Base-by-base conservation (phyloP, 2,329 filamentous ascomycete genomes). In the Talaromyces rugulosus region DNA sequence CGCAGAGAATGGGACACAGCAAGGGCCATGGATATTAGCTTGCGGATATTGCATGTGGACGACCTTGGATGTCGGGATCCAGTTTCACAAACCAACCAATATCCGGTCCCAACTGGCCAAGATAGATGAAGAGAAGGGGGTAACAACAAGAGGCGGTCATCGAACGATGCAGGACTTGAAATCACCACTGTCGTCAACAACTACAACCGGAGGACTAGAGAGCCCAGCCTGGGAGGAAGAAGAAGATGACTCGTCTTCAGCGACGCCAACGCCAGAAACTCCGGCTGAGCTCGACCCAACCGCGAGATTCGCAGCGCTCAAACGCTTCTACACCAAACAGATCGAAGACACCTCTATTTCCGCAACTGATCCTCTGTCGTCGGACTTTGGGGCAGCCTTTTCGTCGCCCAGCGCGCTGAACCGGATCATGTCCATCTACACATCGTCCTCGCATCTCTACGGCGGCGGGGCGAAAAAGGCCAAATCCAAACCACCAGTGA, bases 11-110 rank as follows among this genome's bases (percentile, higher is more conserved):
- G 66, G 71, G n/a, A 66, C 70, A 16, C 77, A 77, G 59, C 75
- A 78, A 58, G 84, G 84, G 1, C 88, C 90, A 0, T 97, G 89
- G 76, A 87, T 94, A 36, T 82, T 99, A 50, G 86, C 88, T 42
- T 99, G 95, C 79, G 87, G 88, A 58, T 96, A 96, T 77, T 99
- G 95, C 80, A 88, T 90, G 75, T 99, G 95, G 95, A 91, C 87
- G 65, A 94, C 92, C 1, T 84, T 89, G 58, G 95, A 99, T 72
- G 90, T 96, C 50, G 92, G 90, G 42, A 88, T 99, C 74, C 87
- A 91, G 69, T 96, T 99, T 72, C 91, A 94, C 70, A 93, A 94
- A 69, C 87, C 90, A 9, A 95, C 91, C 63, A 91, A 92, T 64
- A 92, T 99, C 64, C 89, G 91, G 66, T 83, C 85, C 31, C 95